phyloP scores from a whole-genome alignment of 805 yeast genomes.

The Candida easanensis region DNA sequence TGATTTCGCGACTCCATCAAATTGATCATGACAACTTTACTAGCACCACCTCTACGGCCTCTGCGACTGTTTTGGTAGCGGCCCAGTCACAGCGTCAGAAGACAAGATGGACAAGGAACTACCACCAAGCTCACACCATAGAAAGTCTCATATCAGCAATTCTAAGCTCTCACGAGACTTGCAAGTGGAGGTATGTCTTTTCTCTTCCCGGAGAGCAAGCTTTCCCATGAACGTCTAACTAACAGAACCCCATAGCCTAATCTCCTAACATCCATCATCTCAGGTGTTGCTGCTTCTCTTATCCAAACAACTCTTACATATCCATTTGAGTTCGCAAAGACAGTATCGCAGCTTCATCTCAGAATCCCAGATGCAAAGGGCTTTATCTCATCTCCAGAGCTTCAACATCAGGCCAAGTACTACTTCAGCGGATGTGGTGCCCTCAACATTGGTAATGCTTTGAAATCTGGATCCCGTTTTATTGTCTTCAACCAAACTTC shows the following conservation, averaged over 20 bases:
- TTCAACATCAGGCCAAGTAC: constrained; percentile 32
- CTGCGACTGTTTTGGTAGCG: too few species aligned
- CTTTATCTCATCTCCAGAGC: constrained; percentile 17
- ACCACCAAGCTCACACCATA: constrained; percentile 4
- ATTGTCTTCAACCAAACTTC: constrained; percentile 73
- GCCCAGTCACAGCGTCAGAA: too few species aligned
- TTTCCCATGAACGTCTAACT: neutral
- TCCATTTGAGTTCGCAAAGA: constrained; percentile 70
- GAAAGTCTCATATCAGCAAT: neutral
- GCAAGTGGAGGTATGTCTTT: constrained; percentile 19
- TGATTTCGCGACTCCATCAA: constrained; percentile 56
- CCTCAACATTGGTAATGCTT: constrained; percentile 66
- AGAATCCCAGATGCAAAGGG: constrained; percentile 33
- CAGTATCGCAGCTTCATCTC: constrained; percentile 59
- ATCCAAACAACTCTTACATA: constrained; percentile 61
- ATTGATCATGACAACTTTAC: too few species aligned
- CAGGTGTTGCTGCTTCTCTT: constrained; percentile 62
- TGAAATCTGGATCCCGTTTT: constrained; percentile 73
- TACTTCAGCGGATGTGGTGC: constrained; percentile 68
- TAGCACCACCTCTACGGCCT: too few species aligned
- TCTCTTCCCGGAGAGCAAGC: constrained; percentile 2
- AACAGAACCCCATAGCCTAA: constrained; percentile 30
- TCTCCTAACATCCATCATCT: constrained; percentile 53
- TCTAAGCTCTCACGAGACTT: constrained; percentile 17
- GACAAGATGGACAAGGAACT: constrained; percentile 8